Conservation (phyloP, 2,329 filamentous ascomycete genomes). For the Huntiella savannae region DNA sequence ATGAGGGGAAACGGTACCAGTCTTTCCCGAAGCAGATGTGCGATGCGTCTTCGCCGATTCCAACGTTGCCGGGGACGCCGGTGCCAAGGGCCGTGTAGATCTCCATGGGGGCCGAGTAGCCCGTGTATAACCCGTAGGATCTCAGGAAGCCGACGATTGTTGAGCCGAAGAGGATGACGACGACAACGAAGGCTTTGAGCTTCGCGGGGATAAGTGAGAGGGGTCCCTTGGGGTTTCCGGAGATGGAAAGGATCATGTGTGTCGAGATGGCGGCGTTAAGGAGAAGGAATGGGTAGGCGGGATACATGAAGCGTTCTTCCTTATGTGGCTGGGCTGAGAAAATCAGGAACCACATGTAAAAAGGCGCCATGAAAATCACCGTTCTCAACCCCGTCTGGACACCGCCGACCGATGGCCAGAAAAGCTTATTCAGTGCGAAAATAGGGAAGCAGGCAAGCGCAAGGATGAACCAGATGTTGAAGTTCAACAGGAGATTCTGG, state of each 20-base stretch:
- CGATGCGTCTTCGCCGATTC: conserved; percentile 39
- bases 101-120: conserved; percentile 62
- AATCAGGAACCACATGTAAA: conserved; percentile 86
- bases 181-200: conserved; percentile 50
- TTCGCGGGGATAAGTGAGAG: conserved; percentile 53
- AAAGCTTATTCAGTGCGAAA: conserved; percentile 50
- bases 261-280: conserved; percentile 73
- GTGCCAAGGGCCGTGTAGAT: conserved; percentile 51
- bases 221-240: conserved; percentile 52
- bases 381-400: conserved; percentile 56
- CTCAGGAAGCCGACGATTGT: conserved; percentile 50
- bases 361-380: conserved; percentile 60
- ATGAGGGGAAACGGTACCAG: conserved; percentile 94
- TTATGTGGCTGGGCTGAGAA: conserved; percentile 92
- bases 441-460: conserved; percentile 58
- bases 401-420: conserved; percentile 40
- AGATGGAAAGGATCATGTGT: conserved; percentile 57
- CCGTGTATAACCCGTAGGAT: conserved; percentile 57
- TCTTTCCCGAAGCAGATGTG: conserved; percentile 84
- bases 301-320: conserved; percentile 98
- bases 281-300: conserved; percentile 74
- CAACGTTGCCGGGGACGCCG: conserved; percentile 25
- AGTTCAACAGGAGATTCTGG: conserved; percentile 79
- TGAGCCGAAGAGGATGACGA: conserved; percentile 41
- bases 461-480: conserved; percentile 82